These are phyloP conservation scores for Erodium trifolium DNA, from an alignment of 441 rosid genomes.

Conservation along the genomic window DNA sequence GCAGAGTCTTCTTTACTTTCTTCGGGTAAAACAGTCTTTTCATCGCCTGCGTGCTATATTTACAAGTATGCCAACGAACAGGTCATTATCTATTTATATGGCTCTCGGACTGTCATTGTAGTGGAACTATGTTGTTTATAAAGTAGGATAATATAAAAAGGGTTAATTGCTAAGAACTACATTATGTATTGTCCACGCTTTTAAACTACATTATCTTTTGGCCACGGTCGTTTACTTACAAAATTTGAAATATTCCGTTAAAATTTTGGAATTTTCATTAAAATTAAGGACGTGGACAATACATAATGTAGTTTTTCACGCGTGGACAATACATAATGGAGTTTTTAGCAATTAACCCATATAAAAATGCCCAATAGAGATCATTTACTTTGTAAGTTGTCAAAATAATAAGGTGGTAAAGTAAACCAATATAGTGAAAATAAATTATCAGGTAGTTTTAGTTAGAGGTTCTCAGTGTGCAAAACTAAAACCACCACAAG, in stretches of 20 bases:
- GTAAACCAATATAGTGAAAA: constrained; percentile 4
- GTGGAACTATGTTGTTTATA: not conserved
- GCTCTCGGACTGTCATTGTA: constrained; percentile 2
- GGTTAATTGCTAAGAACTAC: too few relatives aligned
- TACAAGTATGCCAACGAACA: constrained; percentile 19
- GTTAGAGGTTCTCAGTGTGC: constrained; percentile 9
- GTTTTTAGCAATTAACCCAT: too few relatives aligned
- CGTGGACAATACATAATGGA: too few relatives aligned
- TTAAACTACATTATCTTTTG: too few relatives aligned
- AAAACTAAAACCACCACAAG: constrained; percentile 6
- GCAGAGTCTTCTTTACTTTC: constrained; percentile 29
- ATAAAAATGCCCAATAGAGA: constrained; percentile 29
- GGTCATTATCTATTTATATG: constrained; percentile 10
- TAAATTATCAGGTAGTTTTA: constrained; percentile 3
- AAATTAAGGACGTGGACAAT: too few relatives aligned
- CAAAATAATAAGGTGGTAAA: constrained; percentile 9
- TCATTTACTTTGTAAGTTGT: constrained; percentile 27
- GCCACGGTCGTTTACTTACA: too few relatives aligned
- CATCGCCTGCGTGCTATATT: constrained; percentile 34
- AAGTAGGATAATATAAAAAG: constrained; percentile 1
- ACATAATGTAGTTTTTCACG: too few relatives aligned
- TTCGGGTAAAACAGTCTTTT: constrained; percentile 30
- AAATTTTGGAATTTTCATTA: too few relatives aligned
- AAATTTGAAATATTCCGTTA: too few relatives aligned
- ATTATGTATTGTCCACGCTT: too few relatives aligned